Evolutionary conservation across 1,139 yeast species (phyloP), one percentile per base, ranked within the genome.

Genomic region (Blastobotrys malaysiensis): DNA sequence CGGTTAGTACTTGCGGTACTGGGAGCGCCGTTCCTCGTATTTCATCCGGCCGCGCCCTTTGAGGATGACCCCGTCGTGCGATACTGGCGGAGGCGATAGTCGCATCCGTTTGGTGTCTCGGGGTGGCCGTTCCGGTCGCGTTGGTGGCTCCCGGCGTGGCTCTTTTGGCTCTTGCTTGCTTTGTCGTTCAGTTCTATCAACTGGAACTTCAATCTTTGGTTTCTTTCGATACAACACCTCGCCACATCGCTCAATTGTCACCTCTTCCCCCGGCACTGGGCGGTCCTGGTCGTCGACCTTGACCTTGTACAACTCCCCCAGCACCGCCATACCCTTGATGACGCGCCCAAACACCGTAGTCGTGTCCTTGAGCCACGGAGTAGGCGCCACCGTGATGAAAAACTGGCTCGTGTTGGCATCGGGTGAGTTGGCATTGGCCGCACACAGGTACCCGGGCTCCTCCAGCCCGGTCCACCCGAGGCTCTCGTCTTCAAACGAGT

Each of bases 281-380:
- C 60, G 58, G 57, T 72, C 73, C 18, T 62, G 51, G 5, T 62
- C 64, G 52, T 71, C 73, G 5, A 69, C 69, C 11, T 54, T 56
- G 11, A 67, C 60, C 19, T 61, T 58, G 46, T 64, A 69, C 21
- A 71, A 63, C 6, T 55, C 57, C 19, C 63, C 61, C 0, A 88
- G 75, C 1, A 87, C 83, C 0, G 90, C 82, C 66, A 86, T 84
- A 0, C 96, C 96, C 54, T 77, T 74, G 7, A 77, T 59, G 0
- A 79, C 78, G 52, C 68, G 73, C 0, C 97, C 97, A 68, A 90
- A 83, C 0, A 87, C 84, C 0, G 88, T 75, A 62, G 84, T 86
- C 59, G 81, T 80, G 0, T 86, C 84, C 27, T 77, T 78, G 53
- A 60, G 80, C 79, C 63, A 81, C 70, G 56, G 79, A 11, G 62